Percentiles rank a stretch among this genome's conserved stretches.
phyloP scores from a whole-genome alignment of 2,329 filamentous ascomycete genomes.

The Chaetomiaceae sp. region DNA sequence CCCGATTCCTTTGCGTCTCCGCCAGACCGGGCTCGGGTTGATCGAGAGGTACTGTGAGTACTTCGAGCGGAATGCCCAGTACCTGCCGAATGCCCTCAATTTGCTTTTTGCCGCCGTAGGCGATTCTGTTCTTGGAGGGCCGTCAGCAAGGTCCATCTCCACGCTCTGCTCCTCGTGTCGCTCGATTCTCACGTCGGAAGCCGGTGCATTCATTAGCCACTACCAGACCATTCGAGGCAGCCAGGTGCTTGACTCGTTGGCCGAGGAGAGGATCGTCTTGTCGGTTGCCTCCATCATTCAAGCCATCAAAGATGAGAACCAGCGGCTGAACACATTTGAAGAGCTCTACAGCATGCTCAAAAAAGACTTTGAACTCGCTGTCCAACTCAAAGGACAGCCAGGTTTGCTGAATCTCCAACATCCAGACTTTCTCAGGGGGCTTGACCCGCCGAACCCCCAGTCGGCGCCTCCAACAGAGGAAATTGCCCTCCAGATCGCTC shows the following conservation, averaged over 20 bases:
- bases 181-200: conserved; percentile 61
- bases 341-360: conserved; percentile 59
- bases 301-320: conserved; percentile 56
- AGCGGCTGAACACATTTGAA: conserved; percentile 51
- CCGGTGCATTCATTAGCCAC: conserved; percentile 64
- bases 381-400: conserved; percentile 34
- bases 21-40: conserved; percentile 64
- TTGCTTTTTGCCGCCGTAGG: conserved; percentile 69
- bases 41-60: conserved; percentile 72
- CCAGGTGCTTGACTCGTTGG: conserved; percentile 60
- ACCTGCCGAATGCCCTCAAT: conserved; percentile 66
- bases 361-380: conserved; percentile 50
- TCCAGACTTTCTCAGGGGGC: conserved; percentile 23
- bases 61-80: conserved; percentile 65
- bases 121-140: conserved; percentile 57
- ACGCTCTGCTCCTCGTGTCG: conserved; percentile 73
- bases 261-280: conserved; percentile 68
- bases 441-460: conserved; percentile 25
- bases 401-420: conserved; percentile 26
- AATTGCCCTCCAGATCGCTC: conserved; percentile 45
- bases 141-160: conserved; percentile 69
- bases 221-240: conserved; percentile 61
- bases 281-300: conserved; percentile 74
- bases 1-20: conserved; percentile 56
- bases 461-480: conserved; percentile 35